Evolutionary conservation across 768 basidiomycete species (phyloP).

Genomic region (Rhodotorula toruloides): DNA sequence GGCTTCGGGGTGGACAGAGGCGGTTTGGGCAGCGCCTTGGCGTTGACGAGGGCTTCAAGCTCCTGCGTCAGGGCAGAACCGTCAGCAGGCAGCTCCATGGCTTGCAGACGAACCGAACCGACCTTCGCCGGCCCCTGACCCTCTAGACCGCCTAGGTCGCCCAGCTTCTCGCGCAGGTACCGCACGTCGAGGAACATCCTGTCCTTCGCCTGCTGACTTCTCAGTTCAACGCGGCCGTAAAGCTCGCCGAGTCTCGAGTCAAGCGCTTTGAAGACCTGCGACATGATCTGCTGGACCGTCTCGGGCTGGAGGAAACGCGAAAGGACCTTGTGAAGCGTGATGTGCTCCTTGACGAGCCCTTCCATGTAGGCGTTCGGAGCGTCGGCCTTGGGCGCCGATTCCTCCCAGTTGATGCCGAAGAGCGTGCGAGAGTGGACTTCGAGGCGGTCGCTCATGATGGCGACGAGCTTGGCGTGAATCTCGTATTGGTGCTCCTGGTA

Average conservation of each 20-base stretch:
- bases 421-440: conserved; percentile 76
- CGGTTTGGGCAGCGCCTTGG: conserved; percentile 6
- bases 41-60: conserved; percentile 32
- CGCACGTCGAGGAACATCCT: conserved; percentile 48
- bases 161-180: conserved; percentile 34
- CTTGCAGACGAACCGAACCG: not conserved
- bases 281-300: conserved; percentile 88
- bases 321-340: conserved; percentile 89
- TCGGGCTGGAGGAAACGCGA: conserved; percentile 75
- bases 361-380: conserved; percentile 81
- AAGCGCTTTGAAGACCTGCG: conserved; percentile 87
- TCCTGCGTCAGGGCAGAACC: not conserved
- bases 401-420: conserved; percentile 75
- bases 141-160: conserved; percentile 39
- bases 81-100: not conserved
- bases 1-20: not conserved
- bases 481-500: conserved; percentile 99
- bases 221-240: conserved; percentile 73
- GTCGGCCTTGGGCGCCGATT: conserved; percentile 50
- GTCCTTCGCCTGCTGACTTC: conserved; percentile 73
- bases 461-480: conserved; percentile 93
- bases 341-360: conserved; percentile 85
- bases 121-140: conserved; percentile 19
- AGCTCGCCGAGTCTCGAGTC: conserved; percentile 85
- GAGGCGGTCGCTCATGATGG: conserved; percentile 95